Conservation (phyloP, 108 stramenopile genomes). For the Pinguiococcus pyrenoidosus region DNA sequence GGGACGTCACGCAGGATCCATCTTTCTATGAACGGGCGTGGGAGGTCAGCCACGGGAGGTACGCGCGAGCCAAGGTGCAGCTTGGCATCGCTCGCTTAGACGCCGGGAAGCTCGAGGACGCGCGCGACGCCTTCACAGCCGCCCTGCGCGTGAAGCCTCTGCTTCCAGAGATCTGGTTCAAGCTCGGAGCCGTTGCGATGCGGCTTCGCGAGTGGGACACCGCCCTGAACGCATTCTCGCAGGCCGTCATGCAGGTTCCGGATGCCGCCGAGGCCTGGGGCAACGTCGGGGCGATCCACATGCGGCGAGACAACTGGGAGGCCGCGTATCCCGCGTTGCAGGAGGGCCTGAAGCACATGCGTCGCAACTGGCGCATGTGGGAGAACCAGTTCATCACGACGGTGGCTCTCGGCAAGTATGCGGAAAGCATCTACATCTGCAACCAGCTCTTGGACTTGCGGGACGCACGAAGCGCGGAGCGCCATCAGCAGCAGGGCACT, state of each 20-base stretch:
- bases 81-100: constrained; percentile 55
- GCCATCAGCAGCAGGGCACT: no score
- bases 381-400: constrained; percentile 13
- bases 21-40: constrained; percentile 66
- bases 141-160: constrained; percentile 68
- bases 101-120: constrained; percentile 46
- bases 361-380: constrained; percentile 6
- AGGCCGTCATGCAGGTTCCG: constrained; percentile 80
- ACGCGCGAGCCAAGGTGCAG: constrained; percentile 57
- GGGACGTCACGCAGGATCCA: constrained; percentile 66
- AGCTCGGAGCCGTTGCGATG: constrained; percentile 74
- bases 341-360: constrained; percentile 11
- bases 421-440: no score
- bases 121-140: constrained; percentile 44
- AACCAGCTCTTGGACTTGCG: no score
- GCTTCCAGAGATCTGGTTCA: constrained; percentile 68
- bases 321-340: constrained; percentile 9
- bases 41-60: constrained; percentile 36
- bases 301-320: constrained; percentile 25
- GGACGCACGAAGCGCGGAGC: no score
- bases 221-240: constrained; percentile 70
- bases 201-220: constrained; percentile 61
- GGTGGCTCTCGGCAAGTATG: no score
- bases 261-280: constrained; percentile 77
- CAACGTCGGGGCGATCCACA: constrained; percentile 74